A percentile compares a stretch with the other conserved stretches of the same genome.
Conservation (phyloP, 1,284 basidiomycete genomes). For the Chalciporus sp. region DNA sequence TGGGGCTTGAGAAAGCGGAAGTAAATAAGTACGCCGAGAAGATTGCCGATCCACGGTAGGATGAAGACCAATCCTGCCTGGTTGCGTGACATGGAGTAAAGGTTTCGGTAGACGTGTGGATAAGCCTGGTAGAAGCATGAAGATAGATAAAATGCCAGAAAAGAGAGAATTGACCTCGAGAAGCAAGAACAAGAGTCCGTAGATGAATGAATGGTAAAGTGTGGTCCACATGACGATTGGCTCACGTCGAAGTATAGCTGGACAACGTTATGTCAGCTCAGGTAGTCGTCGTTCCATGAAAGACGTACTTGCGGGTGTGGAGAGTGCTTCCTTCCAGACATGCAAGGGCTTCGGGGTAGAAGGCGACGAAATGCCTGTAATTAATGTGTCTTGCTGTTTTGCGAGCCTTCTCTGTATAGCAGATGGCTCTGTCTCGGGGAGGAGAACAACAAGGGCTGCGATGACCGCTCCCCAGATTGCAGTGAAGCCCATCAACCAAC, state of each 20-base stretch:
- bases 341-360: neutral
- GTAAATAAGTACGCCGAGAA: conserved; percentile 29
- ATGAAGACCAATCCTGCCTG: conserved; percentile 26
- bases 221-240: conserved; percentile 31
- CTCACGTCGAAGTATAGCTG: conserved; percentile 25
- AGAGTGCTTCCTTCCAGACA: conserved; percentile 20
- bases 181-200: conserved; percentile 29
- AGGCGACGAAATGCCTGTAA: no score
- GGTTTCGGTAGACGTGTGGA: conserved; percentile 17
- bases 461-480: conserved; percentile 23
- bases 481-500: conserved; percentile 27
- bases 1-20: conserved; percentile 27
- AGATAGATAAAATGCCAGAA: conserved; percentile 22
- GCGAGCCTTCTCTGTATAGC: conserved; percentile 21
- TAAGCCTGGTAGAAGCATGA: neutral
- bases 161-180: conserved; percentile 21
- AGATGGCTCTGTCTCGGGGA: conserved; percentile 27
- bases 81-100: conserved; percentile 28
- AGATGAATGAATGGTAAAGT: conserved; percentile 28
- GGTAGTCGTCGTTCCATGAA: neutral
- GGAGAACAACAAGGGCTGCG: conserved; percentile 13
- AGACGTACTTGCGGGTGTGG: conserved; percentile 24
- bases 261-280: neutral
- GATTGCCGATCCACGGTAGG: conserved; percentile 27
- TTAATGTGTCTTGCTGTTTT: conserved; percentile 5